Evolutionary conservation across 2,329 filamentous ascomycete species (phyloP), one percentile per base, ranked within the genome.

Genomic region (Penicillium sumatraense): DNA sequence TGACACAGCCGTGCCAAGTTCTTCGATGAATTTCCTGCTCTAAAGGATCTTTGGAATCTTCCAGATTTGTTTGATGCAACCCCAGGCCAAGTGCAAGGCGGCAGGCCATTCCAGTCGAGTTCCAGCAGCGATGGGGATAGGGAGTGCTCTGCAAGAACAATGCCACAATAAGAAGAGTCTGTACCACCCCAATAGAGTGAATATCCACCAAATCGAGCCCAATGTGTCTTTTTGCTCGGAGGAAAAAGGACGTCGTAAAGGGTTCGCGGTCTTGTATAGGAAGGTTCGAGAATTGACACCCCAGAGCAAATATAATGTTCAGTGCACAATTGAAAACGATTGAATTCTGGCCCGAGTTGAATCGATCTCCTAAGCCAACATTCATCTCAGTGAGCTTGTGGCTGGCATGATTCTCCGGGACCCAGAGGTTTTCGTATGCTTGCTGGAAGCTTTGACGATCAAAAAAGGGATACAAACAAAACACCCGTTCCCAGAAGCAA

Each of bases 251-350:
- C 9, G 14, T 36, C 3, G 33, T 36, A 16, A 36, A 18, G 10
- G 11, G 58, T 24, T 67, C 56, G 1, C 61, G 58, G 41, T 70
- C 68, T 45, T 53, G 41, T 0, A 54, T 29, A 1, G 66, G 52
- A 9, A 71, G 54, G 42, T 71, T 65, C 1, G 72, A 66, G 49
- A 75, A 76, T 13, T 72, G 67, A 29, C 69, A 72, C 1, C 69
- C 75, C 2, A 79, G 65, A 0, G 76, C 72, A 21, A 80, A 75
- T 7, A 78, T 71, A 13, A 64, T 60, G 51, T 79, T 79, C 36
- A 79, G 62, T 0, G 75, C 72, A 36, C 64, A 72, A 51, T 75
- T 68, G 49, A 78, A 78, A 8, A 75, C 67, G 4, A 72, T 69
- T 1, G 69, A 36, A 18, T 5, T 36, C 33, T 36, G 33, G 3